Conservation (phyloP, 2,329 filamentous ascomycete genomes). For the Paracoccidioides lutzii region DNA sequence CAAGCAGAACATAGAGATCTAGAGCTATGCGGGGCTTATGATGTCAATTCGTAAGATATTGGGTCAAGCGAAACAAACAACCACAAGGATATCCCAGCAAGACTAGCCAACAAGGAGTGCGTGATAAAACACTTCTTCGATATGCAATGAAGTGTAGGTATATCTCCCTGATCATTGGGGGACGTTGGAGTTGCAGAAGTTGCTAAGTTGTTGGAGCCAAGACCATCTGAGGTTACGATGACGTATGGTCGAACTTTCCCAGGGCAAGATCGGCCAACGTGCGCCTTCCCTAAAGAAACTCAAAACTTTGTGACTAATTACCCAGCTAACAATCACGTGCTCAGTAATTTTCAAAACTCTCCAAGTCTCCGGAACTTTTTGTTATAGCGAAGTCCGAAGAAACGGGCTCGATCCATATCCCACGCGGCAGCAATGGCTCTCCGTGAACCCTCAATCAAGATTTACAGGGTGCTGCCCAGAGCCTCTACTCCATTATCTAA, state of each 20-base stretch:
- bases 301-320: no score
- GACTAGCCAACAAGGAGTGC: not conserved
- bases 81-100: not conserved
- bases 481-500: slow-evolving; percentile 21
- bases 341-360: slow-evolving; percentile 3
- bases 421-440: slow-evolving; percentile 24
- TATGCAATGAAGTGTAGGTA: not conserved
- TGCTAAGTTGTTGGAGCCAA: no score
- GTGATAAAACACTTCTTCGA: not conserved
- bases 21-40: not conserved
- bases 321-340: slow-evolving; percentile 3
- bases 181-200: no score
- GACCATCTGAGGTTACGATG: no score
- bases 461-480: slow-evolving; percentile 27
- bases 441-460: slow-evolving; percentile 27
- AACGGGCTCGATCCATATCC: not conserved
- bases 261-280: no score
- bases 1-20: not conserved
- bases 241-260: no score
- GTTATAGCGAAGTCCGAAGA: not conserved
- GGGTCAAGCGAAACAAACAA: not conserved
- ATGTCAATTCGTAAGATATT: not conserved
- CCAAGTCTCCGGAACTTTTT: slow-evolving; percentile 1
- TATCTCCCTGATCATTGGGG: not conserved
- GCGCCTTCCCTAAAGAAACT: not conserved